A percentile compares a stretch with the other conserved stretches of the same genome.
These are phyloP conservation scores for Mycena indigotica DNA, from an alignment of 768 basidiomycete species.

Conservation along the genomic window DNA sequence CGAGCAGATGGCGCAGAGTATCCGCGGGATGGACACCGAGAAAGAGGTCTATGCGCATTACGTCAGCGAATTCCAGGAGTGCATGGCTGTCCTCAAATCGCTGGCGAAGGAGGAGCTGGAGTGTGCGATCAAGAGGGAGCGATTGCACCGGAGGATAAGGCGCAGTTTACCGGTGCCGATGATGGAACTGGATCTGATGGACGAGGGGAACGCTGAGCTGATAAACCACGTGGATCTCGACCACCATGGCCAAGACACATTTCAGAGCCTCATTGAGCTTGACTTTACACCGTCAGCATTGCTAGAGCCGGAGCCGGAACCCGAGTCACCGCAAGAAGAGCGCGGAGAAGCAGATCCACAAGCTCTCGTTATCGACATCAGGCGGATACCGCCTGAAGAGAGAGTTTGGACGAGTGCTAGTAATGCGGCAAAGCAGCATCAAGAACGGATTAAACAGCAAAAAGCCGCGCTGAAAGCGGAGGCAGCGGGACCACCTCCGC, in stretches of 20 bases:
- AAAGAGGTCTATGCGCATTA: slow-evolving; percentile 4
- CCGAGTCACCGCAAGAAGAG: background rate
- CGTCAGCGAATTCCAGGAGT: slow-evolving; percentile 7
- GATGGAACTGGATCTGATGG: background rate
- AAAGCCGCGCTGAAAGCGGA: slow-evolving; percentile 8
- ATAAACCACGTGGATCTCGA: slow-evolving; percentile 17
- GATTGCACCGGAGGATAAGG: slow-evolving; percentile 6
- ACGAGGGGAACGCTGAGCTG: background rate
- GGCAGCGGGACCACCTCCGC: background rate
- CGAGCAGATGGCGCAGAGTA: slow-evolving; percentile 14
- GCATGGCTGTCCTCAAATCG: slow-evolving; percentile 4
- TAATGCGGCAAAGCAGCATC: slow-evolving; percentile 12
- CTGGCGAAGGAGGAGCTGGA: slow-evolving; percentile 22
- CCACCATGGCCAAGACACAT: slow-evolving; percentile 15
- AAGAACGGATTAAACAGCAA: slow-evolving; percentile 9
- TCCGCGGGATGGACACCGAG: slow-evolving; percentile 3
- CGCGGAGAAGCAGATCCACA: background rate
- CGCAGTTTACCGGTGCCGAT: slow-evolving; percentile 6
- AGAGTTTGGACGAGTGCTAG: slow-evolving; percentile 18
- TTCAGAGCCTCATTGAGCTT: slow-evolving; percentile 19
- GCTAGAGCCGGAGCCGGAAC: slow-evolving; percentile 1
- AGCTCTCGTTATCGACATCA: background rate
- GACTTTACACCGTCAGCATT: slow-evolving; percentile 1
- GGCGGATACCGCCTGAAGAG: slow-evolving; percentile 1
- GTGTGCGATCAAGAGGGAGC: slow-evolving; percentile 14